These are phyloP conservation scores for Fusarium nanum DNA, from an alignment of 2,329 filamentous ascomycete genomes.

Conservation along the genomic window DNA sequence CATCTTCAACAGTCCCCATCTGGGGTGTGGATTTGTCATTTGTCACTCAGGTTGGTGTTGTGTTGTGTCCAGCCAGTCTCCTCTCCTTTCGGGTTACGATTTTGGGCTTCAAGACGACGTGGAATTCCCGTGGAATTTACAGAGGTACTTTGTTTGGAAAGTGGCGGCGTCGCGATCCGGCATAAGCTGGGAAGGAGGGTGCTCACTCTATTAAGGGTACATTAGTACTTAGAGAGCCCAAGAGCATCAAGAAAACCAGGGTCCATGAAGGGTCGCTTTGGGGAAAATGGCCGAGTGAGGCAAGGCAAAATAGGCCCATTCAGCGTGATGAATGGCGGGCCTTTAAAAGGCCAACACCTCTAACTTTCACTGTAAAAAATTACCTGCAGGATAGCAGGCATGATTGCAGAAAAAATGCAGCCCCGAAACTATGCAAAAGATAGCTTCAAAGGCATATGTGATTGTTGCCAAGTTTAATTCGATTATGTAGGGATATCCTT, in stretches of 20 bases:
- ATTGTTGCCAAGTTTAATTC: conserved; percentile 1
- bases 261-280: conserved; percentile 24
- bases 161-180: conserved; percentile 31
- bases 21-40: conserved; percentile 33
- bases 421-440: neutral
- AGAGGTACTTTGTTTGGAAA: conserved; percentile 16
- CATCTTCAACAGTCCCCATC: conserved; percentile 34
- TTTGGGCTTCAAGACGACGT: conserved; percentile 32
- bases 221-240: neutral
- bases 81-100: conserved; percentile 31
- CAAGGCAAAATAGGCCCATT: neutral
- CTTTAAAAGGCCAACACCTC: neutral
- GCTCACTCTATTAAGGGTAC: neutral
- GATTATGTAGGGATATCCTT: conserved; percentile 8
- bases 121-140: conserved; percentile 33
- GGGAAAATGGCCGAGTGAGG: conserved; percentile 26
- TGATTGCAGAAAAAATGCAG: neutral
- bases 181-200: conserved; percentile 14
- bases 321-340: neutral
- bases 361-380: neutral
- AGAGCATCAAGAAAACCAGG: conserved; percentile 27
- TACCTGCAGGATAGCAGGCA: neutral
- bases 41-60: conserved; percentile 4
- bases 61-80: conserved; percentile 3
- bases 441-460: neutral